Evolutionary conservation across 352 stramenopile genomes (phyloP), one percentile per base, ranked within the genome.

Genomic region (Pythium brachiatum): DNA sequence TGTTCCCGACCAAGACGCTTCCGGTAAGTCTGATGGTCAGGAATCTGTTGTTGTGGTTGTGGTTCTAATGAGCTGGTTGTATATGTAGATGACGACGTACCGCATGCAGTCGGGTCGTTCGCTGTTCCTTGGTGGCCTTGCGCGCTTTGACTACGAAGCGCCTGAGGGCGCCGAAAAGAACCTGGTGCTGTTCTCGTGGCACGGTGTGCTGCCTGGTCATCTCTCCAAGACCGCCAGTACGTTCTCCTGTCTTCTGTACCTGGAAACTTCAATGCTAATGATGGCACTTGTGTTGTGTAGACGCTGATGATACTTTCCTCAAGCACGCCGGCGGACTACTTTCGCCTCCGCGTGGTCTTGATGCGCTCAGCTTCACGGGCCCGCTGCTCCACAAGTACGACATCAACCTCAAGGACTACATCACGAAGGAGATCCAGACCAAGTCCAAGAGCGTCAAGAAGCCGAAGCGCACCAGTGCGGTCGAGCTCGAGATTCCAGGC

Each of bases 151-250:
- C 62, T 95, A 92, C 53, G 83, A 86, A 60, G 72, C 70, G 4
- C 56, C 75, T 21, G 75, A 63, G 23, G 64, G 53, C 2, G 46
- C 74, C 2, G 63, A 68, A 55, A 81, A 86, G 69, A 89, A 89
- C 63, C 34, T 87, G 21, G 36, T 95, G 31, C 63, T 95, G 26
- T 60, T 95, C 57, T 81, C 83, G 36, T 95, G 84, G 83, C 89
- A 91, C 53, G 86, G 86, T n/a, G 82, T 95, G 29, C 56, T 95
- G 18, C 86, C 86, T n/a, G 82, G 86, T 4, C 86, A 95, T 56
- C 71, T 90, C 31, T 88, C 80, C 31, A 95, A 86, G 43, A 95
- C 83, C 53, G 79, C 79, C 27, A 78, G 86, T 94, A 83, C 57
- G 82, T 68, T 20, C 23, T 27, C 9, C 8, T n/a, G 2, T 20